These are phyloP conservation scores for Fagopyrum esculentum DNA, from an alignment of 148 eudicot genomes.

Conservation along the genomic window DNA sequence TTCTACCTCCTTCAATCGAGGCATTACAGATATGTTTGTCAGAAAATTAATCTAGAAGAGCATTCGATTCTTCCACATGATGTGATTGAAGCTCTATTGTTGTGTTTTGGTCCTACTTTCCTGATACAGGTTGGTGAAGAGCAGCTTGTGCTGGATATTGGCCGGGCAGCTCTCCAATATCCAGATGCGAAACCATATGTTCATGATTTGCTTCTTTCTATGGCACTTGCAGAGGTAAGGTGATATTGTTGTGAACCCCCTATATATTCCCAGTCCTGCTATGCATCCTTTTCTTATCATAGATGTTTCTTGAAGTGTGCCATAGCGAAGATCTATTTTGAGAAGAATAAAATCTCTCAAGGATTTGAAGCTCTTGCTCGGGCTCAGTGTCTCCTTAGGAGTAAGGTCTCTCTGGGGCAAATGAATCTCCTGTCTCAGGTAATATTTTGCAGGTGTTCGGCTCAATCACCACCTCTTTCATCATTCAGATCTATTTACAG, in stretches of 20 bases:
- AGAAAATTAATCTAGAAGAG: not conserved
- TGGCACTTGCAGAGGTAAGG: conserved; percentile 98
- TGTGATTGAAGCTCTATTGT: not conserved
- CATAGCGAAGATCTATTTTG: conserved; percentile 77
- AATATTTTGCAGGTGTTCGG: not conserved
- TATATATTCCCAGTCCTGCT: conserved; percentile 46
- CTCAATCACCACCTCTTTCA: not conserved
- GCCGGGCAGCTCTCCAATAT: conserved; percentile 61
- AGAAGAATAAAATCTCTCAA: conserved; percentile 72
- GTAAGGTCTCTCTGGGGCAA: conserved; percentile 63
- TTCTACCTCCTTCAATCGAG: not conserved
- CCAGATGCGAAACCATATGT: conserved; percentile 60
- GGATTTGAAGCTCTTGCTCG: conserved; percentile 99
- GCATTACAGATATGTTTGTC: not conserved
- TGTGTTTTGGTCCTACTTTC: conserved; percentile 1
- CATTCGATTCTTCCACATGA: not conserved
- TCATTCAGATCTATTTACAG: not conserved
- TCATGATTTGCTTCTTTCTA: conserved; percentile 86
- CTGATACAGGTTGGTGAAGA: conserved; percentile 80
- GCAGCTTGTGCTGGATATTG: conserved; percentile 92
- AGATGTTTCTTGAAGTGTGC: conserved; percentile 98
- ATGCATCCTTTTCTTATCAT: conserved; percentile 65
- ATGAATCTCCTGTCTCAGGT: conserved; percentile 80
- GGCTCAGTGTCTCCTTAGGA: conserved; percentile 85
- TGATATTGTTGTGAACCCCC: conserved; percentile 50